Base-by-base conservation (phyloP, 2,329 filamentous ascomycete species). In the Botrytis fragariae region DNA sequence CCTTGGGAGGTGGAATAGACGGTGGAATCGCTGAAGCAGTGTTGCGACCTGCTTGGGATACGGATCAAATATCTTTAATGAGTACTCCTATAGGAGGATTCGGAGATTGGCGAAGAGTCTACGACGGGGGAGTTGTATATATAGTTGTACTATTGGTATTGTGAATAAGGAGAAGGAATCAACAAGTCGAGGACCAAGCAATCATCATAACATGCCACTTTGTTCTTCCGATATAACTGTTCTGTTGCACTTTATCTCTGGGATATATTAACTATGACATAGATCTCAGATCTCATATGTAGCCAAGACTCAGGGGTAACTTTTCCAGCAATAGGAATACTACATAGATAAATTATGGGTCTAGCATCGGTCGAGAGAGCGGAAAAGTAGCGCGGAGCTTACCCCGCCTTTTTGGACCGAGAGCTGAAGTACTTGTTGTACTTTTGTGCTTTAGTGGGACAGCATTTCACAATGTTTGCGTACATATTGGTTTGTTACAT, bases 381-480 rank as follows among this genome's bases (percentile, higher is more conserved):
- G 42, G 39, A 44, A 45, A 51, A 44, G 57, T 39, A n/a, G 69
- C 42, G 29, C 45, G 35, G 48, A 48, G 22, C 32, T 48, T 71
- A 71, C 69, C 69, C 69, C 69, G 69, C 69, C 61, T 62, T 37
- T 48, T 29, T 37, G 32, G 42, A 29, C 45, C 45, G 64, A 54
- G 35, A 37, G 22, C 60, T 62, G 32, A 39, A 67, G 39, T 37
- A 59, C 29, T 63, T 6, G 37, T n/a, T 69, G 37, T 45, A 44
- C 29, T 61, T 61, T 48, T 25, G 62, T 48, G 25, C 37, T 29
- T 63, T 63, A 29, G 61, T 63, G 61, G 61, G 37, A 63, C 25
- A 22, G n/a, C 61, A 63, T 63, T 44, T 12, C 25, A 44, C 61
- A 63, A 63, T 63, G 61, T 39, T 32, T 44, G 29, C n/a, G 29